phyloP scores from a whole-genome alignment of 192 early-diverging fungal genomes.

The Rhizoclosmatium globosum region DNA sequence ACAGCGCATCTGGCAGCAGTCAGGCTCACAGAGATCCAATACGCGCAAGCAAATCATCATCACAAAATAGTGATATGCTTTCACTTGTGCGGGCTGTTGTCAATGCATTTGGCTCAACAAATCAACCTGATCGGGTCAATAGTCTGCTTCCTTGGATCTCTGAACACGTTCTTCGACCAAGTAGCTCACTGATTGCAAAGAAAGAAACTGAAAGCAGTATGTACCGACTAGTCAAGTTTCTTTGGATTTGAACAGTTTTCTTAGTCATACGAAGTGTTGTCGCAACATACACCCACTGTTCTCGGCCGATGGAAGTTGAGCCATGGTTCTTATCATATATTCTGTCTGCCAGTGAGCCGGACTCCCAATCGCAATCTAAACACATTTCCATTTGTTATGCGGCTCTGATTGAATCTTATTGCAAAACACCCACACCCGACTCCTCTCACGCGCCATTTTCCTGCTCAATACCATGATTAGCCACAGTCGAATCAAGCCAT shows the following conservation, averaged over 20 bases:
- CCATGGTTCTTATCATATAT: background rate
- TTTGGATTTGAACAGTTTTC: background rate
- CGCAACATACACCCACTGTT: background rate
- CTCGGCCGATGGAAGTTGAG: background rate
- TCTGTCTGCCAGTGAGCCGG: background rate
- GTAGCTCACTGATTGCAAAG: background rate
- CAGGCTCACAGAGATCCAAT: too few species aligned
- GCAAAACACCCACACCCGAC: background rate
- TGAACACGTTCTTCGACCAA: background rate
- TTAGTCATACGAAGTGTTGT: background rate
- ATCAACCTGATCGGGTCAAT: too few species aligned
- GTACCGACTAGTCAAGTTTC: background rate
- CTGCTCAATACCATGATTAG: slow-evolving; percentile 17
- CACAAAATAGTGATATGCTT: too few species aligned
- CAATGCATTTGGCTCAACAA: too few species aligned
- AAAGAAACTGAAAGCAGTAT: background rate
- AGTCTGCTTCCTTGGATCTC: background rate
- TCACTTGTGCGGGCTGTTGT: too few species aligned
- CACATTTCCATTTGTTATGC: background rate
- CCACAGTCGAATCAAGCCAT: slow-evolving; percentile 4
- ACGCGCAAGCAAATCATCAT: too few species aligned
- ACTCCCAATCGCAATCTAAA: background rate
- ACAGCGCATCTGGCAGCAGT: too few species aligned
- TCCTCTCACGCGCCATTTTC: background rate
- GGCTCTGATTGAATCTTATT: slow-evolving; percentile 5